Conservation (phyloP, 345 rosid species). For the Eucalyptus cloeziana region DNA sequence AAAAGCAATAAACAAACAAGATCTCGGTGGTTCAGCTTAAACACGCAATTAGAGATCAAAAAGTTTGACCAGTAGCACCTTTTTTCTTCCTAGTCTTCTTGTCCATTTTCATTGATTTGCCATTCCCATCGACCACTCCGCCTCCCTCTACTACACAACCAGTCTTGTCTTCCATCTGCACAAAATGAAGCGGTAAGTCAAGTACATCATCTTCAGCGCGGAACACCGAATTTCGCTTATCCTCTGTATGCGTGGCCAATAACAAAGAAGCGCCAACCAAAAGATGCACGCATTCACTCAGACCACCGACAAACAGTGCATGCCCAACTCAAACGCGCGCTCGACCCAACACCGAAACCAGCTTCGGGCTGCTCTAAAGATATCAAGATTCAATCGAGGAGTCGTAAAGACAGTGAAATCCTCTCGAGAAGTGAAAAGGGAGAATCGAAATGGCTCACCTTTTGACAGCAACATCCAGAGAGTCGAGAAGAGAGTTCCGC, state of each 20-base stretch:
- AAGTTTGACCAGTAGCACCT: background rate
- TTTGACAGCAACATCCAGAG: constrained; percentile 35
- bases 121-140: constrained; percentile 3
- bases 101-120: background rate
- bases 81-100: background rate
- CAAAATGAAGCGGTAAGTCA: background rate
- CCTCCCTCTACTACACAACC: constrained; percentile 1
- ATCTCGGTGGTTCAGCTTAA: background rate
- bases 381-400: background rate
- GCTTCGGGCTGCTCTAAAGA: background rate
- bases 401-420: background rate
- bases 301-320: background rate
- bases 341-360: background rate
- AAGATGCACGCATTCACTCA: background rate
- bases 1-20: background rate
- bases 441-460: constrained; percentile 17
- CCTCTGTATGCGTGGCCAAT: background rate
- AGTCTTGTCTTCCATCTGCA: constrained; percentile 28
- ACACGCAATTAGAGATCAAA: background rate
- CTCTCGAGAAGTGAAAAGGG: background rate
- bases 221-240: background rate
- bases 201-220: background rate
- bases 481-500: constrained; percentile 31
- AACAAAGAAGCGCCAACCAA: background rate
- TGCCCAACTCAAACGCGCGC: background rate